Evolutionary conservation across 1,284 basidiomycete species (phyloP), one percentile per base, ranked within the genome.

Genomic region (Ceratobasidium sp.): DNA sequence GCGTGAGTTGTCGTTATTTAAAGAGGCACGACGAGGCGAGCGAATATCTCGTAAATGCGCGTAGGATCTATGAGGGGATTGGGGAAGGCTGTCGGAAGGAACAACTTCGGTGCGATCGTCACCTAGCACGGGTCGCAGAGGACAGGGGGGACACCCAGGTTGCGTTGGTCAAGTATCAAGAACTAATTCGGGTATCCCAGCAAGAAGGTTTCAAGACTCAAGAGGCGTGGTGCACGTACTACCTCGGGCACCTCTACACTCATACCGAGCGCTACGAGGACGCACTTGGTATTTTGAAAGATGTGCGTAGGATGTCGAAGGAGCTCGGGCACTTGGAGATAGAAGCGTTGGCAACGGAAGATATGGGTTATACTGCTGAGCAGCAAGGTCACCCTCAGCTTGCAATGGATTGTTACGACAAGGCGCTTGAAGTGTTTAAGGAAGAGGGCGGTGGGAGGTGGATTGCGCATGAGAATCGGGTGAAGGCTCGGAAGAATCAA

Each of bases 321-420:
- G 47, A 36, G 8, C 48, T 73, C 31, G 14, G 44, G 4, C 31
- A 73, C 27, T 45, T 29, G 15, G 69, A 73, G 45, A 62, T 73
- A 14, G 57, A 73, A 29, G 69, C 56, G 1, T 73, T 62, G 36
- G 69, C 69, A 17, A 73, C 69, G 8, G 69, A 73, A 33, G 69
- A 73, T 17, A 41, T 24, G 29, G 69, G 69, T 7, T 62, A 53
- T 15, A 62, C 57, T 47, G 69, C 69, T n/a, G 69, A 73, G n/a
- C 48, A 29, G 17, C 59, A 62, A 27, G 29, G 59, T 8, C 57
- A 73, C n/a, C 31, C 54, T 3, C 29, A 45, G 44, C 48, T 62
- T 15, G 57, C 69, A 15, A 51, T 73, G 36, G 50, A 19, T 11
- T 73, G 59, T n/a, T 73, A 73, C 33, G 9, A 73, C 31, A 44